Evolutionary conservation across 2,329 filamentous ascomycete species (phyloP).

Genomic region (Atkinsonella texensis): DNA sequence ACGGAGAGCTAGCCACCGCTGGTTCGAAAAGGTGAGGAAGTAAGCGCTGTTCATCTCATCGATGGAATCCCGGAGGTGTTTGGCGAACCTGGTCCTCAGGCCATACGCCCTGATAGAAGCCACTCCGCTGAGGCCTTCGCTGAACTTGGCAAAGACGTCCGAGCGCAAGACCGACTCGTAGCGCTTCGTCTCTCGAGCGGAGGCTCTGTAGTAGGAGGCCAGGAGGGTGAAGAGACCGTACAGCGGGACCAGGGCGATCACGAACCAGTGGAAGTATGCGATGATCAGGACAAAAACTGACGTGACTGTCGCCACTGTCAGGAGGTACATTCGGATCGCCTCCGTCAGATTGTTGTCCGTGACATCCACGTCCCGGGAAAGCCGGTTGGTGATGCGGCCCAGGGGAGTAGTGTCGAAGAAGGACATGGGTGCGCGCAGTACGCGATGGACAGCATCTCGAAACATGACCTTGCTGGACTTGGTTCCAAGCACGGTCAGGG

Average conservation of each 20-base stretch:
- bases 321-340: constrained; percentile 82
- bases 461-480: constrained; percentile 73
- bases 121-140: constrained; percentile 74
- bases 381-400: constrained; percentile 90
- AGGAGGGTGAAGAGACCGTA: constrained; percentile 70
- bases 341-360: constrained; percentile 92
- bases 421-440: constrained; percentile 64
- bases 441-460: constrained; percentile 63
- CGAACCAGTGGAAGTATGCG: constrained; percentile 87
- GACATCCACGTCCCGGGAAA: constrained; percentile 88
- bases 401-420: constrained; percentile 97
- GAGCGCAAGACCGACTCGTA: constrained; percentile 85
- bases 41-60: constrained; percentile 92
- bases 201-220: constrained; percentile 78
- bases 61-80: constrained; percentile 57
- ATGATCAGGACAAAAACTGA: constrained; percentile 85
- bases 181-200: constrained; percentile 86
- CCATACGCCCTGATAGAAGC: constrained; percentile 86
- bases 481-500: constrained; percentile 69
- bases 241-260: constrained; percentile 48
- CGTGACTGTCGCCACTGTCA: constrained; percentile 71
- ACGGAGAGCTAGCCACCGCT: constrained; percentile 80
- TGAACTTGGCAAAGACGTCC: constrained; percentile 79
- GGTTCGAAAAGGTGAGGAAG: constrained; percentile 89
- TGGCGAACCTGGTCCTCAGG: constrained; percentile 61